A percentile compares a stretch with the other conserved stretches of the same genome.
phyloP scores from a whole-genome alignment of 2,329 filamentous ascomycete genomes.

The Verruconis gallopava region DNA sequence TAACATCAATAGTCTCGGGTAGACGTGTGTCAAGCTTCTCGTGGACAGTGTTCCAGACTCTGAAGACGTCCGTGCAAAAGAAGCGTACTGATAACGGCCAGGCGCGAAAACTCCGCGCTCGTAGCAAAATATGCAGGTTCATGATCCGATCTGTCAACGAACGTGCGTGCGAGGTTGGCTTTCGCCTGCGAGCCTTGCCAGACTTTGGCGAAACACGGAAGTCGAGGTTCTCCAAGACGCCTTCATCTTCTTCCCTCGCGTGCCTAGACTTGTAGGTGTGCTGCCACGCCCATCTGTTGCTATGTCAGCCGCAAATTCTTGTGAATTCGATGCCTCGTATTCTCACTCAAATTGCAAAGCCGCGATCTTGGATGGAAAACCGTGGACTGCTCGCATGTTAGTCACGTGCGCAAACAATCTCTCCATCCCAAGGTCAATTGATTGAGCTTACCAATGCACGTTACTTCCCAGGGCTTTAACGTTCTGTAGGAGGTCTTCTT shows the following conservation, averaged over 20 bases:
- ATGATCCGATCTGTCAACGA: conserved; percentile 58
- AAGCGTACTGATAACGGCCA: conserved; percentile 80
- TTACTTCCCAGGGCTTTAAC: conserved; percentile 81
- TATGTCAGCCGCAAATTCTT: background rate
- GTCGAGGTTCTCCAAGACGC: background rate
- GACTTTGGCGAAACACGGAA: conserved; percentile 6
- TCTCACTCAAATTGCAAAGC: conserved; percentile 88
- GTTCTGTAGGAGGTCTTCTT: conserved; percentile 54
- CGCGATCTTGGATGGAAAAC: conserved; percentile 75
- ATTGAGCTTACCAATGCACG: conserved; percentile 36
- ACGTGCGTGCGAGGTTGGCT: conserved; percentile 38
- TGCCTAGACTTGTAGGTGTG: conserved; percentile 73
- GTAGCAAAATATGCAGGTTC: conserved; percentile 69
- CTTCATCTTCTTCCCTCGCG: conserved; percentile 23
- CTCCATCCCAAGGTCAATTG: conserved; percentile 15
- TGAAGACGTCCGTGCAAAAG: conserved; percentile 57
- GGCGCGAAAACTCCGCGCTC: conserved; percentile 62
- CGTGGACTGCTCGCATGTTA: conserved; percentile 47
- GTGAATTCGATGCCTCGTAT: background rate
- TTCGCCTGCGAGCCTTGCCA: conserved; percentile 17
- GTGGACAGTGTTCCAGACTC: conserved; percentile 52
- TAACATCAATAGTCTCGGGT: background rate
- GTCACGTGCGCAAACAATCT: conserved; percentile 53
- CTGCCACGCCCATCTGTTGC: conserved; percentile 72
- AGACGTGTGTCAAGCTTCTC: conserved; percentile 32